Evolutionary conservation across 768 basidiomycete genomes (phyloP).

Genomic region (Mycena floridula): DNA sequence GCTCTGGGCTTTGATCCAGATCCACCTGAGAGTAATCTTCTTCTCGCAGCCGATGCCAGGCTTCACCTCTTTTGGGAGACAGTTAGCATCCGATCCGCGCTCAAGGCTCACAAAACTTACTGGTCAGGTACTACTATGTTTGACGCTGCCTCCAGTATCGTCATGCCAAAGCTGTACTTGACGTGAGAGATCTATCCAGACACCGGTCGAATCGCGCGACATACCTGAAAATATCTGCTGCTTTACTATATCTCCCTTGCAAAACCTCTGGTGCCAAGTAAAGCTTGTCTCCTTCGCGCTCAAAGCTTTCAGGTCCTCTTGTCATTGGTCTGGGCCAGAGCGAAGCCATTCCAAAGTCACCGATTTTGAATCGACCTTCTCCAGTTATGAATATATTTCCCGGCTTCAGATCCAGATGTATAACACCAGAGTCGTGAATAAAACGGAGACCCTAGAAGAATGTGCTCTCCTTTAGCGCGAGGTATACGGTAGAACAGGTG

Average conservation of each 20-base stretch:
- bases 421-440: slow-evolving; percentile 82
- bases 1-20: slow-evolving; percentile 54
- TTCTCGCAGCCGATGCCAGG: slow-evolving; percentile 89
- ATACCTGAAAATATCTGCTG: slow-evolving; percentile 96
- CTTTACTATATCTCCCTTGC: slow-evolving; percentile 85
- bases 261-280: slow-evolving; percentile 97
- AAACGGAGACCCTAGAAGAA: slow-evolving; percentile 69
- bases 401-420: slow-evolving; percentile 96
- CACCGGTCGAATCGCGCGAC: slow-evolving; percentile 32
- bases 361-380: slow-evolving; percentile 89
- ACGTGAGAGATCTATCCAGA: slow-evolving; percentile 33
- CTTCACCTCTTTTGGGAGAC: slow-evolving; percentile 61
- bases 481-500: slow-evolving; percentile 23
- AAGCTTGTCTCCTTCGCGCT: slow-evolving; percentile 94
- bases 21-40: slow-evolving; percentile 90
- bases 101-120: slow-evolving; percentile 44
- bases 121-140: slow-evolving; percentile 97
- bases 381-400: slow-evolving; percentile 91
- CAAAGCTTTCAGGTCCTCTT: slow-evolving; percentile 47
- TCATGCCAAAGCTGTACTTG: slow-evolving; percentile 80
- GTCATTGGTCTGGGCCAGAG: slow-evolving; percentile 63
- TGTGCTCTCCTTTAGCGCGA: slow-evolving; percentile 19
- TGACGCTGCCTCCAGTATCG: slow-evolving; percentile 89
- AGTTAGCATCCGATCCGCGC: slow-evolving; percentile 19
- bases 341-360: slow-evolving; percentile 99